Evolutionary conservation across 305 asterid species (phyloP).

Genomic region (Plantago coronopus): DNA sequence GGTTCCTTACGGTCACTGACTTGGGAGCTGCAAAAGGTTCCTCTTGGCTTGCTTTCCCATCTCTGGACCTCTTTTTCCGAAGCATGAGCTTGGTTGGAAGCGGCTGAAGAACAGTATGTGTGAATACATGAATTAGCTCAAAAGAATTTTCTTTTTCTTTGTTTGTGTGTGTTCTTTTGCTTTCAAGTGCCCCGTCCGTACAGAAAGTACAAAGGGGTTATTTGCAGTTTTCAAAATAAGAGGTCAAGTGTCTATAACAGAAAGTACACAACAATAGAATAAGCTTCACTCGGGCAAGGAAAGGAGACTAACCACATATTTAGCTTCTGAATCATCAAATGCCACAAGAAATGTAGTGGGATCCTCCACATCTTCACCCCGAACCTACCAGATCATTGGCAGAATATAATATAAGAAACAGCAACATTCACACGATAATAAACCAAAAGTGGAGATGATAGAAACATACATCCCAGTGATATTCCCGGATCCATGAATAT

Average conservation of each 20-base stretch:
- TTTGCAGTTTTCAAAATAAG: too few relatives aligned
- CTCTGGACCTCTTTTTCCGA: constrained; percentile 84
- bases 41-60: constrained; percentile 77
- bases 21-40: constrained; percentile 84
- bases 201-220: too few relatives aligned
- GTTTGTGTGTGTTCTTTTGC: too few relatives aligned
- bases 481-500: constrained; percentile 87
- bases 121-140: too few relatives aligned
- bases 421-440: neutral
- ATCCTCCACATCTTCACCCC: constrained; percentile 80
- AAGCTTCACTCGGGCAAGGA: neutral
- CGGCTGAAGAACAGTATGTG: constrained; percentile 43
- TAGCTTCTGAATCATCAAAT: constrained; percentile 65
- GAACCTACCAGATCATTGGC: constrained; percentile 46
- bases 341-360: constrained; percentile 72
- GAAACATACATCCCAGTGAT: constrained; percentile 82
- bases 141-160: too few relatives aligned
- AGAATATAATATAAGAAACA: constrained; percentile 20
- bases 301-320: constrained; percentile 50
- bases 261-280: neutral
- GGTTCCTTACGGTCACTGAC: constrained; percentile 68
- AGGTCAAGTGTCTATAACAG: neutral
- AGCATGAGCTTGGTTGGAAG: constrained; percentile 83
- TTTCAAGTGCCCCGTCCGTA: too few relatives aligned
- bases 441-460: constrained; percentile 10